phyloP scores from a whole-genome alignment of 331 rosid species.

The Telfairia occidentalis region DNA sequence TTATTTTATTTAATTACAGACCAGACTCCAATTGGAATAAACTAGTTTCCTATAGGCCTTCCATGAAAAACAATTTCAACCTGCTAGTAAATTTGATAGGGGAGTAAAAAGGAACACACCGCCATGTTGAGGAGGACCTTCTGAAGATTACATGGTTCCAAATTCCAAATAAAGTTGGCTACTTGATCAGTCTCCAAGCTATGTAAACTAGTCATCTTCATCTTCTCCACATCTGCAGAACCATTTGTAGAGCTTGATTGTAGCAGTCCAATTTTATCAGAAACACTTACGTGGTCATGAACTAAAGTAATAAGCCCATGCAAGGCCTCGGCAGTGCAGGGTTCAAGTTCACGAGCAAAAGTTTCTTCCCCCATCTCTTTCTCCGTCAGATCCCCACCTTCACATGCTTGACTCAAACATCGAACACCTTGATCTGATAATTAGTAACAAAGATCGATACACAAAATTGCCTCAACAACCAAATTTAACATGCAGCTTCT shows the following conservation, averaged over 20 bases:
- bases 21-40: not conserved
- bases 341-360: constrained; percentile 40
- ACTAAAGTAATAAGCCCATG: constrained; percentile 76
- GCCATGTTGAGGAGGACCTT: constrained; percentile 66
- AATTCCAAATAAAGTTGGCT: constrained; percentile 55
- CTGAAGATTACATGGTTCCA: constrained; percentile 46
- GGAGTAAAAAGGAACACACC: constrained; percentile 39
- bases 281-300: constrained; percentile 39
- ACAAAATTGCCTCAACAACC: not conserved
- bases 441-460: constrained; percentile 17
- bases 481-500: not conserved
- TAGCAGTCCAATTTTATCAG: constrained; percentile 28
- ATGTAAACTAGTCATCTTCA: constrained; percentile 14
- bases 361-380: constrained; percentile 26
- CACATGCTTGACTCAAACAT: constrained; percentile 25
- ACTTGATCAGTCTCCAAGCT: constrained; percentile 53
- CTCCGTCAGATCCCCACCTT: constrained; percentile 32
- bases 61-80: not conserved
- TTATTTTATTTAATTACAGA: not conserved
- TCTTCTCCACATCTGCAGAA: constrained; percentile 32
- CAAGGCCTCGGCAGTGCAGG: constrained; percentile 54
- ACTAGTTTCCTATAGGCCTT: not conserved
- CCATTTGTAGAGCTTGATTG: constrained; percentile 37
- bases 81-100: constrained; percentile 11
- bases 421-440: constrained; percentile 35